Percentiles rank a stretch among this genome's conserved stretches.
phyloP scores from a whole-genome alignment of 2,329 filamentous ascomycete genomes.

The Sphaerulina musiva region DNA sequence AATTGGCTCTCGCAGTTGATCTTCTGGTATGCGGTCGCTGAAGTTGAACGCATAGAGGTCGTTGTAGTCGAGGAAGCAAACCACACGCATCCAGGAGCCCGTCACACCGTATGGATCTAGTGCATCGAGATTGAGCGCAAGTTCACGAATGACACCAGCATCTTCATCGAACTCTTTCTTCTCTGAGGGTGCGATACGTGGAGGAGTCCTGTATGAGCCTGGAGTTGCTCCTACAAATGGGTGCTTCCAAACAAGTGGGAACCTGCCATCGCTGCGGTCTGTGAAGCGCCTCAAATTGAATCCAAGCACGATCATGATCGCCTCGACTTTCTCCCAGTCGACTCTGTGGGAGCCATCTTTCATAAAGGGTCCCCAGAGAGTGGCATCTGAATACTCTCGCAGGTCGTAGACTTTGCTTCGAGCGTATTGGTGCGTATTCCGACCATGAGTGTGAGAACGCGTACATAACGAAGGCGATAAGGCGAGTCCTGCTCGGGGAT shows the following conservation, averaged over 20 bases:
- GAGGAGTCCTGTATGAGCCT: slow-evolving; percentile 7
- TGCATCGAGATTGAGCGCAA: slow-evolving; percentile 44
- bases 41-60: slow-evolving; percentile 72
- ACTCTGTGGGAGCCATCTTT: slow-evolving; percentile 56
- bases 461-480: slow-evolving; percentile 23
- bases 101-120: slow-evolving; percentile 65
- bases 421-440: slow-evolving; percentile 48
- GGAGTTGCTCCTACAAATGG: slow-evolving; percentile 53
- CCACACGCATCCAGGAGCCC: slow-evolving; percentile 64
- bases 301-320: slow-evolving; percentile 62
- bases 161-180: slow-evolving; percentile 20
- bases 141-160: slow-evolving; percentile 24
- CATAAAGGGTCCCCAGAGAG: slow-evolving; percentile 65
- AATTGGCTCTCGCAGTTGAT: slow-evolving; percentile 45
- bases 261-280: slow-evolving; percentile 39
- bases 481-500: slow-evolving; percentile 7
- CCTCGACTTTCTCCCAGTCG: slow-evolving; percentile 77
- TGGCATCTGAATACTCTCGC: slow-evolving; percentile 56
- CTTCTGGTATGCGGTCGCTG: slow-evolving; percentile 32
- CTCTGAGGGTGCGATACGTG: slow-evolving; percentile 4
- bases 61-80: slow-evolving; percentile 53
- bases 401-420: slow-evolving; percentile 67
- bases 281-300: slow-evolving; percentile 53
- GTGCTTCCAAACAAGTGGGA: slow-evolving; percentile 49
- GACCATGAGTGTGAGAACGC: slow-evolving; percentile 11